Percentiles rank a stretch among this genome's conserved stretches.
Evolutionary conservation across 192 early-diverging fungal genomes (phyloP).

Genomic region (Coemansia sp.): DNA sequence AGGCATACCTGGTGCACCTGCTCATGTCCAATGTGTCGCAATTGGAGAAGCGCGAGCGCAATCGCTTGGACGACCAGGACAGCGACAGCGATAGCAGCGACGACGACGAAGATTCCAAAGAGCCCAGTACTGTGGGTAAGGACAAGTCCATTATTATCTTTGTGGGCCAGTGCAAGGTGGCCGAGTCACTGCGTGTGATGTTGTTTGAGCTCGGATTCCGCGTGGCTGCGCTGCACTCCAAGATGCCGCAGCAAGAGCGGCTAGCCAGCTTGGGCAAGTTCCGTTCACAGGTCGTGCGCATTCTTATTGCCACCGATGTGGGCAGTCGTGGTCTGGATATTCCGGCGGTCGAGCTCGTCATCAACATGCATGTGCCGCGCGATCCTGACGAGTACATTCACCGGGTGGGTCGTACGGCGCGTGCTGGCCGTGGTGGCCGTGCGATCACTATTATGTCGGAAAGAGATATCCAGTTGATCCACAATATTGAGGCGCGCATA

Average conservation of each 20-base stretch:
- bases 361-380: conserved; percentile 95
- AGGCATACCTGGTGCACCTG: conserved; percentile 81
- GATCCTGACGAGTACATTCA: conserved; percentile 98
- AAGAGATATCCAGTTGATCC: conserved; percentile 79
- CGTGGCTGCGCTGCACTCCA: conserved; percentile 86
- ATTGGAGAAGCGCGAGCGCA: conserved; percentile 31
- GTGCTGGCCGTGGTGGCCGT: conserved; percentile 89
- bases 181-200: conserved; percentile 82
- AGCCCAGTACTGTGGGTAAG: conserved; percentile 10
- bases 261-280: conserved; percentile 90
- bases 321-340: conserved; percentile 98
- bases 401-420: conserved; percentile 95
- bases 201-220: conserved; percentile 87
- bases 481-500: conserved; percentile 85
- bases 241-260: conserved; percentile 91
- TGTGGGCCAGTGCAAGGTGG: conserved; percentile 76
- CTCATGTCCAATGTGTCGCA: conserved; percentile 44
- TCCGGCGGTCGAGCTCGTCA: conserved; percentile 83
- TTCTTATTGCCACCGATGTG: conserved; percentile 96
- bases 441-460: conserved; percentile 86
- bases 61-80: conserved; percentile 34
- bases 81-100: conserved; percentile 9
- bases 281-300: conserved; percentile 77
- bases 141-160: conserved; percentile 94
- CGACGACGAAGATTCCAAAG: conserved; percentile 32